Conservation (phyloP, 352 stramenopile species). For the Pythium coloratum region DNA sequence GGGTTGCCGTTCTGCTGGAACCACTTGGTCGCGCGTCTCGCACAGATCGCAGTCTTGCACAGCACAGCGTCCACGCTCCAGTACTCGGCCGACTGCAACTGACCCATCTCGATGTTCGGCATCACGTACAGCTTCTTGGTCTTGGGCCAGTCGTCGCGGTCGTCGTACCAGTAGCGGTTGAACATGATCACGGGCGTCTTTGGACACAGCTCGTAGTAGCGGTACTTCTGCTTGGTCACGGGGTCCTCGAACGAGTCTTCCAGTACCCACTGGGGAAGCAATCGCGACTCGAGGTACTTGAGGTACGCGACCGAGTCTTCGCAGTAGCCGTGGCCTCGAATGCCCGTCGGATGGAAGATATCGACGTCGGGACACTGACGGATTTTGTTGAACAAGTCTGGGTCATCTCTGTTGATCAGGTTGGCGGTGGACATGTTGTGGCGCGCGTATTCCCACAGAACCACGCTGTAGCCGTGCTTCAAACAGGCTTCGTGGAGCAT, state of each 20-base stretch:
- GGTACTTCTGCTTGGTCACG: neutral
- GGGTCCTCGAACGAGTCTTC: neutral
- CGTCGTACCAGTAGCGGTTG: neutral
- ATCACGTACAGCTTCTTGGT: neutral
- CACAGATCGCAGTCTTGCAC: neutral
- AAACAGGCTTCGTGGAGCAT: neutral
- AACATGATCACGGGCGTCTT: neutral
- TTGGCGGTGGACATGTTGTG: neutral
- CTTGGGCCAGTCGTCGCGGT: neutral
- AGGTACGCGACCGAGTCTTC: neutral
- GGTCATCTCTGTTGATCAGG: neutral
- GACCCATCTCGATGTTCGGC: neutral
- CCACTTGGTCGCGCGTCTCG: neutral
- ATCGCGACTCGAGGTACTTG: neutral
- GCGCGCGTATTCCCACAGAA: neutral
- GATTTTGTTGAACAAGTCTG: neutral
- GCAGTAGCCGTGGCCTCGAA: neutral
- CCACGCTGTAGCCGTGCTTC: neutral
- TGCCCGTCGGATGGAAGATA: neutral
- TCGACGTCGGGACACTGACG: neutral
- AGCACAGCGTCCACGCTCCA: neutral
- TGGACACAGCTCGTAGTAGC: neutral
- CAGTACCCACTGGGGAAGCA: neutral
- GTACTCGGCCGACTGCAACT: neutral
- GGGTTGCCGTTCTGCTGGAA: neutral